These are phyloP conservation scores for Juglanconis oblonga DNA, from an alignment of 2,329 filamentous ascomycete genomes.

Conservation along the genomic window DNA sequence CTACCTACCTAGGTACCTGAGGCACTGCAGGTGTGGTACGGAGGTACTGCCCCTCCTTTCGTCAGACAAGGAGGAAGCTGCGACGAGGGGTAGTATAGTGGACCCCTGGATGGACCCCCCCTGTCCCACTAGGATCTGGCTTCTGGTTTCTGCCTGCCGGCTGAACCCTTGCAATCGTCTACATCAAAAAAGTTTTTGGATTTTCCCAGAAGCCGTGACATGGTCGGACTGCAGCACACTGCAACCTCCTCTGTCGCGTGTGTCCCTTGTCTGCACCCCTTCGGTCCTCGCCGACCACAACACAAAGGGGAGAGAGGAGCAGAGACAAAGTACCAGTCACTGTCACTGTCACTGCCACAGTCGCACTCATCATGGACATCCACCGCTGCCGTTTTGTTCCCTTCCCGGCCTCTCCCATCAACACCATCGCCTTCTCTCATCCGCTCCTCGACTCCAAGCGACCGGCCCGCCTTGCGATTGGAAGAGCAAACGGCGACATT, in stretches of 20 bases:
- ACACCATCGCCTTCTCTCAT: conserved; percentile 91
- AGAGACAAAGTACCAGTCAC: conserved; percentile 6
- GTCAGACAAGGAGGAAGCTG: neutral
- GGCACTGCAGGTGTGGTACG: neutral
- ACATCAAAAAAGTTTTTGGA: conserved; percentile 20
- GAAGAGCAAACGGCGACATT: conserved; percentile 90
- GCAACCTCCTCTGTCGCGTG: neutral
- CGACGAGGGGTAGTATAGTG: neutral
- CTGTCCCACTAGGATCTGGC: neutral
- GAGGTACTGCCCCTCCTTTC: conserved; percentile 2
- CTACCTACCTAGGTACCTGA: too few species aligned
- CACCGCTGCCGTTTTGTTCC: conserved; percentile 96
- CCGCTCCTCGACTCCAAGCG: conserved; percentile 47
- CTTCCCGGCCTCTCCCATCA: conserved; percentile 88
- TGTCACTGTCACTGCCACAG: conserved; percentile 5
- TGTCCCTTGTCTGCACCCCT: conserved; percentile 4
- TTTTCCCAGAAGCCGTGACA: neutral
- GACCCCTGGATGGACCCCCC: neutral
- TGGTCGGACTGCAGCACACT: neutral
- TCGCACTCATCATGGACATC: conserved; percentile 69
- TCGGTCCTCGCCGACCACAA: conserved; percentile 5
- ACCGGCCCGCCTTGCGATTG: conserved; percentile 73
- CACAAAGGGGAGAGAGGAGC: conserved; percentile 2
- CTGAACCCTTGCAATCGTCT: neutral
- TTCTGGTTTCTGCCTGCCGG: neutral